Evolutionary conservation across 2,329 filamentous ascomycete genomes (phyloP).

Genomic region (Pyricularia pennisetigena): DNA sequence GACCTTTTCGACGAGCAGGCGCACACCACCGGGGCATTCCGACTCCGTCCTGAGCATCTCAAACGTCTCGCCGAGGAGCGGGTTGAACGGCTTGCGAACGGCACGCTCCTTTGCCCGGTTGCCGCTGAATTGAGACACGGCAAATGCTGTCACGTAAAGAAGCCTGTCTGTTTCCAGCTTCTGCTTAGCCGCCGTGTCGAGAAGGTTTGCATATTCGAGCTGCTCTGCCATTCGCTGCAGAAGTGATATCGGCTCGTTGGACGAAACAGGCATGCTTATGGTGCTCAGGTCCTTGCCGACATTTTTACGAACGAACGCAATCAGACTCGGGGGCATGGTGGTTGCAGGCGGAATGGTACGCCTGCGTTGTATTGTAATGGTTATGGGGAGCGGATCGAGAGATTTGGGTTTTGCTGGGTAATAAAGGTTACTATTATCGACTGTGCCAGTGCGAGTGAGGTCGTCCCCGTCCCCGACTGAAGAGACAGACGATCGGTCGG

Average conservation of each 20-base stretch:
- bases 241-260: conserved; percentile 85
- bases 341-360: conserved; percentile 62
- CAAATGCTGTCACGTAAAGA: conserved; percentile 81
- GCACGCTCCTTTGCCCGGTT: conserved; percentile 80
- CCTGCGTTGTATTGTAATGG: conserved; percentile 54
- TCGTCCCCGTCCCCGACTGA: conserved; percentile 51
- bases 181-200: conserved; percentile 63
- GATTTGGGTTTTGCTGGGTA: conserved; percentile 71
- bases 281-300: conserved; percentile 96
- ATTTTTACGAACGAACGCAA: conserved; percentile 92
- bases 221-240: conserved; percentile 85
- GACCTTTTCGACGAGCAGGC: conserved; percentile 92
- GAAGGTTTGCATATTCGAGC: conserved; percentile 77
- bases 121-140: conserved; percentile 75
- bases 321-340: conserved; percentile 77
- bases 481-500: conserved; percentile 54
- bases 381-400: conserved; percentile 67
- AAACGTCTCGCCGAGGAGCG: conserved; percentile 90
- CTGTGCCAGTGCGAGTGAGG: conserved; percentile 24
- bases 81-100: conserved; percentile 94
- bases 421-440: conserved; percentile 35
- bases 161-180: conserved; percentile 58
- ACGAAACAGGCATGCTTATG: conserved; percentile 94
- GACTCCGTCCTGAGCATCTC: conserved; percentile 83
- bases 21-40: conserved; percentile 66